phyloP scores from a whole-genome alignment of 2,329 filamentous ascomycete species.

The Emergomyces pasteurianus region DNA sequence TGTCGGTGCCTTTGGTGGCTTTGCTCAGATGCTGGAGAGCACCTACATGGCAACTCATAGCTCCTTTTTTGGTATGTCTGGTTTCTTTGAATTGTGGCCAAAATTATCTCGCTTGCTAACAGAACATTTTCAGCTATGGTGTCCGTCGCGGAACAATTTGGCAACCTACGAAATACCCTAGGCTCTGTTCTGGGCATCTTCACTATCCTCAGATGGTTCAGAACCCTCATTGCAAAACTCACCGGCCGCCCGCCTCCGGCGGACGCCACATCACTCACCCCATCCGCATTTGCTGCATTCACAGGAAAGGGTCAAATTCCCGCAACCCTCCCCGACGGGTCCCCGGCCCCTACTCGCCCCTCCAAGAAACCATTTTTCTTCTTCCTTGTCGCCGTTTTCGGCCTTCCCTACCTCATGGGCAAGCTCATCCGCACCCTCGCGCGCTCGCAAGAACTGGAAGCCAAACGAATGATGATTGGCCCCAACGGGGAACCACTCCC shows the following conservation, averaged over 20 bases:
- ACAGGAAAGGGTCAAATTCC: conserved; percentile 49
- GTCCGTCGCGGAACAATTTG: conserved; percentile 93
- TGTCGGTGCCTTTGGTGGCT: conserved; percentile 90
- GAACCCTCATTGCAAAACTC: conserved; percentile 79
- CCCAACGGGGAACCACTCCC: conserved; percentile 35
- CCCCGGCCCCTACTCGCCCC: conserved; percentile 55
- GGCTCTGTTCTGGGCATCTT: conserved; percentile 93
- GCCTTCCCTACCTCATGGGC: conserved; percentile 90
- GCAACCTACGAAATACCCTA: conserved; percentile 81
- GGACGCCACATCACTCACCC: conserved; percentile 75
- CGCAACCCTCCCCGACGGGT: conserved; percentile 50
- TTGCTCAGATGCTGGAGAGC: conserved; percentile 98
- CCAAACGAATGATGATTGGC: conserved; percentile 39
- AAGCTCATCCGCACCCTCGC: conserved; percentile 85
- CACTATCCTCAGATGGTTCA: conserved; percentile 87
- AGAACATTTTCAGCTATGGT: conserved; percentile 65
- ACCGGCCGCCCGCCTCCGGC: conserved; percentile 84
- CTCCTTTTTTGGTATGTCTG: conserved; percentile 78
- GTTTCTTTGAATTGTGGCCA: not conserved
- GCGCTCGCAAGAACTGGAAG: conserved; percentile 71
- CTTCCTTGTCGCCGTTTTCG: conserved; percentile 89
- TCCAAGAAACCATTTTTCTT: conserved; percentile 94
- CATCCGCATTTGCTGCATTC: conserved; percentile 82
- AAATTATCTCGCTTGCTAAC: conserved; percentile 10
- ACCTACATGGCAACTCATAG: conserved; percentile 99